These are phyloP conservation scores for Kluyveromyces sp. DNA, from an alignment of 1,139 yeast species.

Conservation along the genomic window DNA sequence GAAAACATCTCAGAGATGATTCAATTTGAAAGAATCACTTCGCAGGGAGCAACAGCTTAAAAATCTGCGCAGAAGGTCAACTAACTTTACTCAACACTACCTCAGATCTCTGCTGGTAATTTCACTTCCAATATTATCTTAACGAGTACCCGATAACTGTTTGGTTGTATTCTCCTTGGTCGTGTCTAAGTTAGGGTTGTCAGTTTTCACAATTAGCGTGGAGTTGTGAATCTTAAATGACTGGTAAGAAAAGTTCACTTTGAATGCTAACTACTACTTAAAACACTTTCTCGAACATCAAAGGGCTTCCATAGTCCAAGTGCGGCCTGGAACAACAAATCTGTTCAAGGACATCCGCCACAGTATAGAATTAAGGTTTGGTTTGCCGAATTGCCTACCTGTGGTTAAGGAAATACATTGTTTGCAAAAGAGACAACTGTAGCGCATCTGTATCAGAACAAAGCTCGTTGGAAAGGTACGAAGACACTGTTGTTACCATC, in stretches of 20 bases:
- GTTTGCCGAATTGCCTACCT: too few species aligned
- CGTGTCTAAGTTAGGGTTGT: too few species aligned
- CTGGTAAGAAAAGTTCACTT: background rate
- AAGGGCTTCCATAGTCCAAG: too few species aligned
- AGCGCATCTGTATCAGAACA: background rate
- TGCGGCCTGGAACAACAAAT: background rate
- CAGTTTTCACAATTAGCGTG: background rate
- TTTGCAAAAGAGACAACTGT: background rate
- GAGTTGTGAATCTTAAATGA: background rate
- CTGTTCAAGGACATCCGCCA: background rate
- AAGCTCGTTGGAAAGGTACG: background rate
- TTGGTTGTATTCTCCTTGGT: too few species aligned
- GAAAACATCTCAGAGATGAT: constrained; percentile 2
- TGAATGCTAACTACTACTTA: background rate
- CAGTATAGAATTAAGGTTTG: background rate
- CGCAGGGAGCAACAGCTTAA: too few species aligned
- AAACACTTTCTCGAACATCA: background rate
- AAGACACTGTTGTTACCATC: background rate
- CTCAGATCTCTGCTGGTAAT: too few species aligned
- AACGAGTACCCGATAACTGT: too few species aligned
- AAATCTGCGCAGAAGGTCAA: too few species aligned
- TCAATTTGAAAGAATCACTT: too few species aligned
- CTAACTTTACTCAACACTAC: too few species aligned
- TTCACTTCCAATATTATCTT: too few species aligned
- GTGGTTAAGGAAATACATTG: background rate